Evolutionary conservation across 768 basidiomycete species (phyloP).

Genomic region (Paxillus ammoniavirescens): DNA sequence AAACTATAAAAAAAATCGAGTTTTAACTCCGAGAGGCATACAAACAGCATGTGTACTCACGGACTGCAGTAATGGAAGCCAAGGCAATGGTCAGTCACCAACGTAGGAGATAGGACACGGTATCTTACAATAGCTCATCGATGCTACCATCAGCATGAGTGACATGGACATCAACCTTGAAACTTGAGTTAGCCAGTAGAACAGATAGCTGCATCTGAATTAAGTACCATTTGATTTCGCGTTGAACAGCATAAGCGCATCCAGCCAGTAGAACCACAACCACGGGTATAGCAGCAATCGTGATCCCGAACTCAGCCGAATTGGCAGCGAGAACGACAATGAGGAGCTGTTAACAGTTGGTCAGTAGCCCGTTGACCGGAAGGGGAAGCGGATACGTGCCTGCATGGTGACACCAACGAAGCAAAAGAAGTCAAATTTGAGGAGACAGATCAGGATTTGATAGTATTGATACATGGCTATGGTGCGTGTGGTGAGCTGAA

Average conservation of each 20-base stretch:
- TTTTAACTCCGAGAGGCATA: not conserved
- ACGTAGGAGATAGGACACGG: not conserved
- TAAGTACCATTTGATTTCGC: conserved; percentile 75
- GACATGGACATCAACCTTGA: conserved; percentile 70
- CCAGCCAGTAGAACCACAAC: conserved; percentile 65
- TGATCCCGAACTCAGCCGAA: conserved; percentile 78
- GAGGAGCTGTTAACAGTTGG: conserved; percentile 53
- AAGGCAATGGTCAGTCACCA: conserved; percentile 7
- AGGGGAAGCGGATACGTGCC: conserved; percentile 35
- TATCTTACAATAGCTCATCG: conserved; percentile 71
- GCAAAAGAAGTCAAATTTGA: conserved; percentile 90
- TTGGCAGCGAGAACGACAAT: conserved; percentile 67
- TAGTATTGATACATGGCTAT: conserved; percentile 87
- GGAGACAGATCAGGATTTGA: conserved; percentile 81
- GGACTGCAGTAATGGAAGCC: conserved; percentile 18
- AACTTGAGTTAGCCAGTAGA: conserved; percentile 1
- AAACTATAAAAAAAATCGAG: conserved; percentile 46
- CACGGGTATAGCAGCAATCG: conserved; percentile 80
- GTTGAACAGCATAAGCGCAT: conserved; percentile 69
- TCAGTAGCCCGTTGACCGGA: not conserved
- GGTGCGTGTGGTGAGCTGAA: conserved; percentile 5
- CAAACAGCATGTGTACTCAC: conserved; percentile 15
- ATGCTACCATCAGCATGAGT: conserved; percentile 74
- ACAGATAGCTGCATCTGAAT: not conserved
- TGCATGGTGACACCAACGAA: conserved; percentile 89